phyloP scores from a whole-genome alignment of 2,329 filamentous ascomycete genomes.

The Pestalotiopsis sp. region DNA sequence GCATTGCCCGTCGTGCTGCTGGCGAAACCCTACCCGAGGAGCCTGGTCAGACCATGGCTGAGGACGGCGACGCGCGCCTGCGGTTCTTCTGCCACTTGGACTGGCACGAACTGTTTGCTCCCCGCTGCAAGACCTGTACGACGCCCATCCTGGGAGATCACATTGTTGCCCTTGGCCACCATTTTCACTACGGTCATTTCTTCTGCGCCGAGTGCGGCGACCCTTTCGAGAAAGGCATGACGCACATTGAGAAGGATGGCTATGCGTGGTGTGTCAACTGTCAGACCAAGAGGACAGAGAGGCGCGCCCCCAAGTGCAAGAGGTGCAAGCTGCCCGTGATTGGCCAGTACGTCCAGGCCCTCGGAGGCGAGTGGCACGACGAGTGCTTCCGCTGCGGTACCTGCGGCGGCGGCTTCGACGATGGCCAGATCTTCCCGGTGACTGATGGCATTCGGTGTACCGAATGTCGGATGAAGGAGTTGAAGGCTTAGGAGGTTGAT shows the following conservation, averaged over 20 bases:
- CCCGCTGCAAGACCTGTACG: constrained; percentile 92
- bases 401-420: constrained; percentile 63
- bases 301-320: constrained; percentile 84
- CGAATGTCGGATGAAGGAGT: constrained; percentile 60
- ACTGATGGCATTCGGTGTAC: constrained; percentile 63
- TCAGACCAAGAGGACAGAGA: constrained; percentile 88
- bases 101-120: constrained; percentile 93
- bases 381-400: constrained; percentile 82
- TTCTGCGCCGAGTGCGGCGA: constrained; percentile 99
- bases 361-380: constrained; percentile 93
- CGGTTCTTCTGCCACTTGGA: constrained; percentile 98
- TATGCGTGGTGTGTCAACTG: constrained; percentile 97
- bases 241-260: constrained; percentile 89
- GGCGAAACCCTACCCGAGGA: constrained; percentile 65
- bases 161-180: constrained; percentile 88
- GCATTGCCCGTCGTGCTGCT: constrained; percentile 65
- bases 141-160: constrained; percentile 97
- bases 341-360: constrained; percentile 85
- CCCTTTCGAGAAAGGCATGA: constrained; percentile 76
- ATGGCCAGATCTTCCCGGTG: constrained; percentile 68
- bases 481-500: constrained; percentile 49
- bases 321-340: constrained; percentile 84
- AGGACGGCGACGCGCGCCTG: constrained; percentile 73
- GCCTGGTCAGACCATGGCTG: constrained; percentile 65
- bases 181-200: constrained; percentile 97